Evolutionary conservation across 129 eudicot genomes (phyloP).

Genomic region (Mikania micrantha): DNA sequence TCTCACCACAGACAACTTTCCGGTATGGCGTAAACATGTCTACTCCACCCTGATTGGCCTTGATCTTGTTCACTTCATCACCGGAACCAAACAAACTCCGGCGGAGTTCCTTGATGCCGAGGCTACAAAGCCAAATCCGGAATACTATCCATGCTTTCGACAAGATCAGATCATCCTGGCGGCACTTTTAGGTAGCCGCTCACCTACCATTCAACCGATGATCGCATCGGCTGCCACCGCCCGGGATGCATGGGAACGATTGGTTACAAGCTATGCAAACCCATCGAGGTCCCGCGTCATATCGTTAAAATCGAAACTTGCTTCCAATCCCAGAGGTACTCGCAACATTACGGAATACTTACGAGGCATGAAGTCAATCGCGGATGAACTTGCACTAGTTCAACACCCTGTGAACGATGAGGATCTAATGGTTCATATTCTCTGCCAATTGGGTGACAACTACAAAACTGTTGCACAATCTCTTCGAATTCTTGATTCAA

Average conservation of each 20-base stretch:
- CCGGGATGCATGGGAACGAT: neutral
- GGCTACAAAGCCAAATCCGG: neutral
- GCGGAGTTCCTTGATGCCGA: neutral
- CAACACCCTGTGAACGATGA: neutral
- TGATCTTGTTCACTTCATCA: neutral
- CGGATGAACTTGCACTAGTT: neutral
- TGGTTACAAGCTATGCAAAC: neutral
- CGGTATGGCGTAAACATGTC: too few species aligned
- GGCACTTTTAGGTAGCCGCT: neutral
- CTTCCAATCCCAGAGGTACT: neutral
- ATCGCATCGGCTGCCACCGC: neutral
- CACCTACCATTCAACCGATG: neutral
- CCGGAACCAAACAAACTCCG: neutral
- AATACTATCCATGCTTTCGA: neutral
- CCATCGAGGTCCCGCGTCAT: neutral
- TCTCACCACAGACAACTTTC: neutral
- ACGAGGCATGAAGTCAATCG: neutral
- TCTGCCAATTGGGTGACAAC: neutral
- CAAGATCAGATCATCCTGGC: neutral
- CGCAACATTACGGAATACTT: neutral
- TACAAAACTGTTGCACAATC: neutral
- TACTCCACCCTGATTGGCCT: neutral
- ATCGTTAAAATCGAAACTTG: too few species aligned
- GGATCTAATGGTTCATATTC: too few species aligned
- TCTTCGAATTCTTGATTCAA: neutral